Evolutionary conservation across 2,329 filamentous ascomycete genomes (phyloP), one percentile per base, ranked within the genome.

Genomic region (Zelopaecilomyces penicillatus): DNA sequence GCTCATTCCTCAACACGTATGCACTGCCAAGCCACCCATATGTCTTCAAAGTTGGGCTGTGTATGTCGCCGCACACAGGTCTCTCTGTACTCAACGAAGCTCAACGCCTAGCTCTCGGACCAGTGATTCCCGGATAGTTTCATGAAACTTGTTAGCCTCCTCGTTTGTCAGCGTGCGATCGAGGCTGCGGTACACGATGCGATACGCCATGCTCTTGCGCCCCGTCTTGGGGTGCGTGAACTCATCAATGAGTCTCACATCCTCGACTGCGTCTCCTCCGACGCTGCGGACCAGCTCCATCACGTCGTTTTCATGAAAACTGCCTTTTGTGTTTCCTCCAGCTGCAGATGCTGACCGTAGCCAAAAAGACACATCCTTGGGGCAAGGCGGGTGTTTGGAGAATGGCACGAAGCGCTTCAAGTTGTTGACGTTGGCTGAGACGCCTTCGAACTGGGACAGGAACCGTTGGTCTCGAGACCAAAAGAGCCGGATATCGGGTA

Each of bases 341-440:
- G 66, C 74, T 26, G 70, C 65, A 2, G 71, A 68, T 64, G 69
- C 52, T 29, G 57, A 52, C 5, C 49, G 57, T 44, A 97, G 68
- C 93, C 93, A 98, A 65, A 98, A 98, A 0, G 90, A 86, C 8
- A 97, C 85, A 62, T 98, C 93, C 66, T 91, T 91, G 61, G 85
- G 85, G 63, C 88, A 94, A 26, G 83, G 81, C 1, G 93, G 93
- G 63, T 95, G 80, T 65, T 89, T 95, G 52, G 88, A 95, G 66
- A 97, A 97, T 5, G 89, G 85, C 48, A 81, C 74, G 63, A 95
- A 98, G 42, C 78, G 80, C 55, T 65, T 71, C 41, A 83, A 59
- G 37, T 54, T 60, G 37, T 64, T 58, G 11, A 76, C 59, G 50
- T 76, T 57, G 40, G 71, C 71, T 3, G 75, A 76, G 3, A 82